phyloP scores from a whole-genome alignment of 2,329 filamentous ascomycete species.

The Knufia fluminis region DNA sequence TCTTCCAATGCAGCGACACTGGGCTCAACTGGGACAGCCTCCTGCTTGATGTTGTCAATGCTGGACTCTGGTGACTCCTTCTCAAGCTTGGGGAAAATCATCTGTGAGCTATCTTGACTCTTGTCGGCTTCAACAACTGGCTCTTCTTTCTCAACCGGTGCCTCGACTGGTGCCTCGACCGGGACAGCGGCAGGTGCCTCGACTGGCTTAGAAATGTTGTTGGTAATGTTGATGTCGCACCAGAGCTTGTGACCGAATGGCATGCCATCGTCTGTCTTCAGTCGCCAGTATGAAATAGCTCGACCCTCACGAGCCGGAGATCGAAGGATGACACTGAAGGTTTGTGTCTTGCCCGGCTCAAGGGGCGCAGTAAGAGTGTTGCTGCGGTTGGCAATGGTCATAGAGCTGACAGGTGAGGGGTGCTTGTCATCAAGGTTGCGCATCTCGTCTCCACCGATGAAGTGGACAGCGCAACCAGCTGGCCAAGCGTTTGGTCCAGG shows the following conservation, averaged over 20 bases:
- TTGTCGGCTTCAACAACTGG: conserved; percentile 22
- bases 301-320: conserved; percentile 68
- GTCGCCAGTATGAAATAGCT: conserved; percentile 90
- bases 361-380: conserved; percentile 63
- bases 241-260: conserved; percentile 90
- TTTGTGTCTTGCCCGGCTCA: conserved; percentile 61
- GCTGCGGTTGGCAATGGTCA: conserved; percentile 72
- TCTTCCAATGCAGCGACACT: conserved; percentile 41
- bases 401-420: conserved; percentile 66
- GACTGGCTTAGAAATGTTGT: conserved; percentile 16
- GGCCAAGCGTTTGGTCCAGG: conserved; percentile 74
- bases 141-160: conserved; percentile 11
- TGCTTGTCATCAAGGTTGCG: conserved; percentile 74
- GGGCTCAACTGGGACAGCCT: conserved; percentile 26
- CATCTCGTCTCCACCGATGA: conserved; percentile 94
- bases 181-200: conserved; percentile 11
- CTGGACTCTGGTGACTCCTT: conserved; percentile 83
- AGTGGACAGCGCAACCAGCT: conserved; percentile 78
- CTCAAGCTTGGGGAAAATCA: conserved; percentile 95
- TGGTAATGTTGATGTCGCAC: conserved; percentile 74
- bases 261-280: conserved; percentile 69
- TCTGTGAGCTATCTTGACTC: conserved; percentile 43
- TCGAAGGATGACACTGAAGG: conserved; percentile 78
- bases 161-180: neutral
- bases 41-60: conserved; percentile 53